Evolutionary conservation across 768 basidiomycete species (phyloP).

Genomic region (Pleurotus tuoliensis): DNA sequence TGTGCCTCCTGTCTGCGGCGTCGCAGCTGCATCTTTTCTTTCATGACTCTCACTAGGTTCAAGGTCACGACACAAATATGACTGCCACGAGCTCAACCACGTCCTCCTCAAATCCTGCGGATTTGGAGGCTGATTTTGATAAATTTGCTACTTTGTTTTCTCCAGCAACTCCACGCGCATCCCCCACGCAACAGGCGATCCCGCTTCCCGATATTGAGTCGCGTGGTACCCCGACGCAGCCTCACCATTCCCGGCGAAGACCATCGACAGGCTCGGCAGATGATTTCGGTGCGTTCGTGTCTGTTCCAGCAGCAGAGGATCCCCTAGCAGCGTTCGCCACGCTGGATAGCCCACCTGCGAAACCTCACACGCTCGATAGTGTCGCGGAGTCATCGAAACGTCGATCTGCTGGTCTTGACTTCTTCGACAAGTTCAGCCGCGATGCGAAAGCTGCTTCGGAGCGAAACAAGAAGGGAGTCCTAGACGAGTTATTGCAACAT

Average conservation of each 20-base stretch:
- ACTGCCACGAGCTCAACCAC: not conserved
- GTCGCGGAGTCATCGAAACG: not conserved
- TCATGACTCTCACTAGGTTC: not conserved
- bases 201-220: not conserved
- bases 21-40: not conserved
- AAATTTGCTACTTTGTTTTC: conserved; percentile 36
- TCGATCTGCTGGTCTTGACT: conserved; percentile 34
- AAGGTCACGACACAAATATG: not conserved
- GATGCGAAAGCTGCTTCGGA: conserved; percentile 53
- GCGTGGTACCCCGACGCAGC: not conserved
- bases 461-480: conserved; percentile 44
- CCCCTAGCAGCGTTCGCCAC: conserved; percentile 27
- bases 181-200: conserved; percentile 13
- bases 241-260: conserved; percentile 4
- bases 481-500: conserved; percentile 62
- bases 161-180: conserved; percentile 29
- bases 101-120: not conserved
- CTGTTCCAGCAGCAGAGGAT: conserved; percentile 46
- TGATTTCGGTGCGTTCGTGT: conserved; percentile 57
- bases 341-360: not conserved
- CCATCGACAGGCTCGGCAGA: conserved; percentile 17
- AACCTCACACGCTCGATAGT: not conserved
- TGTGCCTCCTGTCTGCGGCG: not conserved
- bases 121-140: conserved; percentile 20
- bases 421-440: conserved; percentile 60